Evolutionary conservation across 2,329 filamentous ascomycete genomes (phyloP), one percentile per base, ranked within the genome.

Genomic region (Pseudocercospora pini-densiflorae): DNA sequence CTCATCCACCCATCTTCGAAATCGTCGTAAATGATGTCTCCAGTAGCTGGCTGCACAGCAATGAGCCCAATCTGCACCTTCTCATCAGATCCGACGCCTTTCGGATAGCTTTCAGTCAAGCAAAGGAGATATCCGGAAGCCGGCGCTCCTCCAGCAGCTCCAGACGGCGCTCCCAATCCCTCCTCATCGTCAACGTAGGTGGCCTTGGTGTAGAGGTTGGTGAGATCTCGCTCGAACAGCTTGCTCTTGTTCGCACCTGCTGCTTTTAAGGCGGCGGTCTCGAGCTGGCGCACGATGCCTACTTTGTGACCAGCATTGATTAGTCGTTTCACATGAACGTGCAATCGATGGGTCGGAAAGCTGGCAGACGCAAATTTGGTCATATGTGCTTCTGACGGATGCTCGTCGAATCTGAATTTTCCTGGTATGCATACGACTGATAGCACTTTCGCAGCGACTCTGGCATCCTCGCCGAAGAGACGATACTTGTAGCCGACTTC

Each of bases 1-100:
- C 95, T 87, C 94, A 99, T 97, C 80, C 98, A 98, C 1, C 94
- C 93, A 75, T 99, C 95, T 73, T 98, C 93, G 73, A 99, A 99
- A 66, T 90, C 89, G 75, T 99, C 95, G 74, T 97, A 96, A 63
- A 98, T 91, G 73, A 99, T 93, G 77, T 98, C 94, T 63, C 95
- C 95, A 0, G 95, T 99, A 0, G 93, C 92, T 8, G 95, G 95
- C 74, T 99, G 95, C 4, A 99, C 95, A 27, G 95, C 95, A 23
- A 99, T 85, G 65, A 99, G 88, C 1, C 95, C 95, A 24, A 98
- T 90, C 63, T 95, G 88, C 0, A 98, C 94, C 75, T 92, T 97
- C 77, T 99, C 95, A 75, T 98, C 94, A 0, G 92, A 94, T 1
- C 93, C 93, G 79, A 85, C 89, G 8, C 89, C 89, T 72, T 94